Evolutionary conservation across 2,329 filamentous ascomycete species (phyloP).

Genomic region (Alternaria sp.): DNA sequence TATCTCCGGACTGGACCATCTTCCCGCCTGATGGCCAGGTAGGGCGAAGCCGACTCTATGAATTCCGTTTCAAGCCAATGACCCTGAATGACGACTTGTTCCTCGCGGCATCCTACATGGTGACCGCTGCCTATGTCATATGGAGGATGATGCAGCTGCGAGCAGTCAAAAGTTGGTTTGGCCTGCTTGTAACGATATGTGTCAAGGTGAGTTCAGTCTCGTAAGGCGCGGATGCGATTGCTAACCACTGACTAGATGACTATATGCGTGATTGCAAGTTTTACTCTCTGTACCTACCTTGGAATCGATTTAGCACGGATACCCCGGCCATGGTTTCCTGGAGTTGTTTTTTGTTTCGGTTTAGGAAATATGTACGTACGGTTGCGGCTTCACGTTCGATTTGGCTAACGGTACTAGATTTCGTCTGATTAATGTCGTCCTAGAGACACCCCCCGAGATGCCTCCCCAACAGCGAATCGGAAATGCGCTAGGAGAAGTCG

Average conservation of each 20-base stretch:
- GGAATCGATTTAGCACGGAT: conserved; percentile 79
- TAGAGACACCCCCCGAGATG: conserved; percentile 73
- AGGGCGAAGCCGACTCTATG: conserved; percentile 69
- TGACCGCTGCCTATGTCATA: conserved; percentile 71
- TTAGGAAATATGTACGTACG: conserved; percentile 71
- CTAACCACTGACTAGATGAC: conserved; percentile 57
- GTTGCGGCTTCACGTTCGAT: background rate
- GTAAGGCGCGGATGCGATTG: background rate
- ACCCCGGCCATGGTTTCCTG: conserved; percentile 76
- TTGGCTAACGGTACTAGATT: conserved; percentile 57
- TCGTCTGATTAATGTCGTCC: conserved; percentile 78
- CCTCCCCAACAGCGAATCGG: conserved; percentile 74
- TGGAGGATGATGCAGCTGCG: conserved; percentile 72
- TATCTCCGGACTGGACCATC: conserved; percentile 67
- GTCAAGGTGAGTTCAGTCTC: conserved; percentile 60
- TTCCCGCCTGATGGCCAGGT: conserved; percentile 68
- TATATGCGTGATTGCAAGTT: conserved; percentile 78
- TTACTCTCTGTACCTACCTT: conserved; percentile 79
- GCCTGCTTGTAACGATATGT: conserved; percentile 74
- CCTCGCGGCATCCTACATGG: conserved; percentile 70
- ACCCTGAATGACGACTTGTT: conserved; percentile 71
- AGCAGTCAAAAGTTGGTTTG: conserved; percentile 78
- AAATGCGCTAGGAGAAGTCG: conserved; percentile 76
- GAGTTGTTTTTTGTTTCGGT: conserved; percentile 79
- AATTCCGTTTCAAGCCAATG: conserved; percentile 80